Conservation (phyloP, 305 asterid genomes). For the Rubia tinctorum region DNA sequence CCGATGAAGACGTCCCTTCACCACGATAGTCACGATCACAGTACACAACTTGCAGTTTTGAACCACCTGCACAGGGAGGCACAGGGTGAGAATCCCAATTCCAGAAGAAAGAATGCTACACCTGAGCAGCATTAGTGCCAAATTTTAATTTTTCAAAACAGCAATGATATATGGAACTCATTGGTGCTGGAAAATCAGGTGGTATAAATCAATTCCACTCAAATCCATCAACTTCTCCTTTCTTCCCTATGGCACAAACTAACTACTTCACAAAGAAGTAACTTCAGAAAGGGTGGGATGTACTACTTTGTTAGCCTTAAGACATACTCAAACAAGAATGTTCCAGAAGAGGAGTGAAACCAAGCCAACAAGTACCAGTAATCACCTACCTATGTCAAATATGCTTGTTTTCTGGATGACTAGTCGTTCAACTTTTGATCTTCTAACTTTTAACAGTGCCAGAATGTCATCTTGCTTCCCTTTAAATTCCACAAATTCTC, state of each 20-base stretch:
- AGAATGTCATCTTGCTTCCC: constrained; percentile 72
- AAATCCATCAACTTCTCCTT: not conserved
- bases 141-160: too few species aligned
- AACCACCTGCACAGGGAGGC: constrained; percentile 38
- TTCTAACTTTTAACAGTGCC: constrained; percentile 57
- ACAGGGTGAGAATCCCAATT: constrained; percentile 3
- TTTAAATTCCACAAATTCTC: constrained; percentile 81
- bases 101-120: too few species aligned
- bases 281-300: not conserved
- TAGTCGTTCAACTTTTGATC: constrained; percentile 79
- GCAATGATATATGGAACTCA: too few species aligned
- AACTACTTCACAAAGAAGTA: not conserved
- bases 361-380: constrained; percentile 3
- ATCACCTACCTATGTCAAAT: constrained; percentile 77
- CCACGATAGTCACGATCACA: constrained; percentile 67
- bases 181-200: too few species aligned
- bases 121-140: too few species aligned
- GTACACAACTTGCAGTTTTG: constrained; percentile 51
- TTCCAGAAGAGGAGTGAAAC: not conserved
- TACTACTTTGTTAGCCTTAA: too few species aligned
- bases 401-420: constrained; percentile 63
- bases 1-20: constrained; percentile 54
- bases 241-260: not conserved
- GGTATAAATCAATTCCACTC: not conserved
- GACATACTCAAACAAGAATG: not conserved